A percentile compares a stretch with the other conserved stretches of the same genome.
Evolutionary conservation across 805 yeast genomes (phyloP).

Genomic region (Suhomyces kilbournensis): DNA sequence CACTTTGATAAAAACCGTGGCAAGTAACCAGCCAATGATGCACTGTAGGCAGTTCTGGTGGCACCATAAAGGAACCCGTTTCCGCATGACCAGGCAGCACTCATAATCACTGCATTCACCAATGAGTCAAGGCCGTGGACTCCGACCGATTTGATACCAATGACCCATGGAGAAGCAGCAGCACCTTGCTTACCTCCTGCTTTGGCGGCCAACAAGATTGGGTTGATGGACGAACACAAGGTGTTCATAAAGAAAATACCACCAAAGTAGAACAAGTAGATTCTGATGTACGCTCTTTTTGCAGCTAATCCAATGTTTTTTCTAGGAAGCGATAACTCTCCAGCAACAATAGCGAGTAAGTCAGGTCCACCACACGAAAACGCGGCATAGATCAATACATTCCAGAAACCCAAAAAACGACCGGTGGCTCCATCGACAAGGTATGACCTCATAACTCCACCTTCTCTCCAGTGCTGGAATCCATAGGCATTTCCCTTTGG

Average conservation of each 20-base stretch:
- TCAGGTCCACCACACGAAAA: slow-evolving; percentile 59
- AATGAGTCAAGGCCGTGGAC: slow-evolving; percentile 33
- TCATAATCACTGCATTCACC: slow-evolving; percentile 32
- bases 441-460: slow-evolving; percentile 29
- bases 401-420: slow-evolving; percentile 61
- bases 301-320: slow-evolving; percentile 33
- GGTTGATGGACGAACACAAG: slow-evolving; percentile 33
- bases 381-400: slow-evolving; percentile 60
- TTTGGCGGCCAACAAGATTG: slow-evolving; percentile 23
- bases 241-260: slow-evolving; percentile 38
- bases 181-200: slow-evolving; percentile 34
- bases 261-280: slow-evolving; percentile 35
- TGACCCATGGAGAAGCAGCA: slow-evolving; percentile 38
- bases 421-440: slow-evolving; percentile 51
- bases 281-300: slow-evolving; percentile 31
- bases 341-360: slow-evolving; percentile 29
- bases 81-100: slow-evolving; percentile 39
- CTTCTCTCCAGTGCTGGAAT: slow-evolving; percentile 33
- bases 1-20: slow-evolving; percentile 65
- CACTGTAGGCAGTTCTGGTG: slow-evolving; percentile 45
- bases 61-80: slow-evolving; percentile 36
- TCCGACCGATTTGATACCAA: slow-evolving; percentile 34
- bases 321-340: slow-evolving; percentile 46
- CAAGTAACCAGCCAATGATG: slow-evolving; percentile 83
- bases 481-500: slow-evolving; percentile 34